These are phyloP conservation scores for Scopulariopsis brevicaulis DNA, from an alignment of 2,329 filamentous ascomycete species.

Conservation along the genomic window DNA sequence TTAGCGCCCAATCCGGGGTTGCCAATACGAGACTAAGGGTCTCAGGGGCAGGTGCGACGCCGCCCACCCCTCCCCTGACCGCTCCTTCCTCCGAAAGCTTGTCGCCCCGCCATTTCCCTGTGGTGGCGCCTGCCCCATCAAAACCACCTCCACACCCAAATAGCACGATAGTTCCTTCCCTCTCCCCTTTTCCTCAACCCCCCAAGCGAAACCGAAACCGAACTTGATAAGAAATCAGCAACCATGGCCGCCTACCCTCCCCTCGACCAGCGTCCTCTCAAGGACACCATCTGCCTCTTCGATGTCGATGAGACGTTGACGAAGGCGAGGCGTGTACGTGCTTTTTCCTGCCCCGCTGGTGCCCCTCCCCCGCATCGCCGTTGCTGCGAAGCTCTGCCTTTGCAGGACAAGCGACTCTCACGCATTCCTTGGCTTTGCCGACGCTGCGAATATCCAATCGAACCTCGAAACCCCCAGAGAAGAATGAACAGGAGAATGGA, in stretches of 20 bases:
- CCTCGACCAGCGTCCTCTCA: conserved; percentile 72
- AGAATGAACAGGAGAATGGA: background rate
- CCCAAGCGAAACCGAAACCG: background rate
- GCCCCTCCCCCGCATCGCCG: background rate
- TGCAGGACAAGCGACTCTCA: background rate
- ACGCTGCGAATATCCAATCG: too few relatives aligned
- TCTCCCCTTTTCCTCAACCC: background rate
- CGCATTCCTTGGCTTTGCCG: background rate
- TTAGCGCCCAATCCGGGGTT: background rate
- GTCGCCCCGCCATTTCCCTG: background rate
- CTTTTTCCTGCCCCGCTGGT: background rate
- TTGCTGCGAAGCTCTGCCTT: background rate
- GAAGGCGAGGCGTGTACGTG: conserved; percentile 60
- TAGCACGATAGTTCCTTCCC: conserved; percentile 9
- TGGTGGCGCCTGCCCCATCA: background rate
- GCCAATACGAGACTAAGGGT: background rate
- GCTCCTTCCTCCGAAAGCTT: conserved; percentile 1
- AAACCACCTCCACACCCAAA: background rate
- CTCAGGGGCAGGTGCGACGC: background rate
- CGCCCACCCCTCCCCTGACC: background rate
- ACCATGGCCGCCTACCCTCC: conserved; percentile 52
- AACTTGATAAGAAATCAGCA: conserved; percentile 5
- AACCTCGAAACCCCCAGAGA: background rate
- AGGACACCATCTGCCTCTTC: conserved; percentile 91
- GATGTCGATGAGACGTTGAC: conserved; percentile 94